phyloP scores from a whole-genome alignment of 306 rosid species.

The Ochetophila trinervis region DNA sequence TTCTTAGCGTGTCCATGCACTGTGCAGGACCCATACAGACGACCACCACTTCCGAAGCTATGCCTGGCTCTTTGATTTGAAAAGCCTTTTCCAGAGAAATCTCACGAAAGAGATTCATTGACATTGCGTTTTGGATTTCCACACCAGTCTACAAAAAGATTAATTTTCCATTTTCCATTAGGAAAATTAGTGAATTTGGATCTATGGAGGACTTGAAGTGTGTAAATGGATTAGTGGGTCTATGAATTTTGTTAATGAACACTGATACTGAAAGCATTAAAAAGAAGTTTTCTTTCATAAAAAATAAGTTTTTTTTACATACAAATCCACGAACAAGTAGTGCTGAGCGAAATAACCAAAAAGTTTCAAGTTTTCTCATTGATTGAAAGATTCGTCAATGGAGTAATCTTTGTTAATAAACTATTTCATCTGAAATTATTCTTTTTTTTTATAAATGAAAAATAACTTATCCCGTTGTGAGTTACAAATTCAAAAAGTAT shows the following conservation, averaged over 20 bases:
- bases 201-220: neutral
- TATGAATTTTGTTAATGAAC: neutral
- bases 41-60: constrained; percentile 88
- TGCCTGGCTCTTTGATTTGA: constrained; percentile 63
- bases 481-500: too few species aligned
- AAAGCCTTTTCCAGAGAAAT: constrained; percentile 91
- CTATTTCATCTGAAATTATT: too few species aligned
- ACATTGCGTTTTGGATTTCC: constrained; percentile 96
- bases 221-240: neutral
- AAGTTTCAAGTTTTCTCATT: too few species aligned
- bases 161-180: neutral
- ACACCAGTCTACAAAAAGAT: constrained; percentile 54
- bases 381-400: too few species aligned
- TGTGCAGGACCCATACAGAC: constrained; percentile 79
- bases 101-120: constrained; percentile 97
- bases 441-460: too few species aligned
- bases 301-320: too few species aligned
- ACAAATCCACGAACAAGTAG: too few species aligned
- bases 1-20: constrained; percentile 70
- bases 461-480: too few species aligned
- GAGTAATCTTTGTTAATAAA: too few species aligned
- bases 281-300: too few species aligned
- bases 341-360: too few species aligned
- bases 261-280: too few species aligned
- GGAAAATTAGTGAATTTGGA: neutral